Evolutionary conservation across 2,329 filamentous ascomycete genomes (phyloP).

Genomic region (Sporothrix luriei): DNA sequence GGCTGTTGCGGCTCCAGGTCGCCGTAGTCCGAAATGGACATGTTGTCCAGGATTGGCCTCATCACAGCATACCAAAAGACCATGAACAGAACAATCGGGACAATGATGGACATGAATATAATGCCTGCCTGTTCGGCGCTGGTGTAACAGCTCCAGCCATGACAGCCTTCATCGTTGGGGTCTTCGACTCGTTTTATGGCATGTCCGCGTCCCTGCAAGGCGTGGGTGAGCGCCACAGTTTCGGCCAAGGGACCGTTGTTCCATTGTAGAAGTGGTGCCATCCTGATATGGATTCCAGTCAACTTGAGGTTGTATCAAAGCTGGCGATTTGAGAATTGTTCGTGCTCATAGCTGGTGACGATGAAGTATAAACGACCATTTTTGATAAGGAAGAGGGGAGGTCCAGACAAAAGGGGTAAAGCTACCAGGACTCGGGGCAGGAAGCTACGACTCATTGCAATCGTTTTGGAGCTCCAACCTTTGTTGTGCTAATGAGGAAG

Average conservation of each 20-base stretch:
- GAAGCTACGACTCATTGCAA: neutral
- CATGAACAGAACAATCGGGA: constrained; percentile 40
- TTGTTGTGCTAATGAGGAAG: constrained; percentile 2
- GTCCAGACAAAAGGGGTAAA: neutral
- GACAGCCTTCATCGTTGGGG: constrained; percentile 36
- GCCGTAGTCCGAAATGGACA: neutral
- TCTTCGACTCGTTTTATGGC: neutral
- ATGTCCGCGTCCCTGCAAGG: neutral
- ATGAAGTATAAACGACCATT: neutral
- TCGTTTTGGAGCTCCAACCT: neutral
- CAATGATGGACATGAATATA: constrained; percentile 44
- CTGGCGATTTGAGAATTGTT: neutral
- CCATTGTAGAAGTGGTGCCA: neutral
- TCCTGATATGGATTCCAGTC: neutral
- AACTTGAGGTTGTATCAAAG: no score
- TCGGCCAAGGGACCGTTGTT: neutral
- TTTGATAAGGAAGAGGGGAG: neutral
- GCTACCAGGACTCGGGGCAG: no score
- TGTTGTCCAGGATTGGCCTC: constrained; percentile 23
- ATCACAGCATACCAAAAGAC: constrained; percentile 42
- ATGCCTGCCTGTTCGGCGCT: constrained; percentile 46
- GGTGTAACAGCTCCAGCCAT: constrained; percentile 48
- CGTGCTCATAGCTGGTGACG: neutral
- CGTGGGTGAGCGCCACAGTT: neutral
- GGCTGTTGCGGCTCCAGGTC: neutral